Conservation (phyloP, 768 basidiomycete genomes). For the Boletus sp. region DNA sequence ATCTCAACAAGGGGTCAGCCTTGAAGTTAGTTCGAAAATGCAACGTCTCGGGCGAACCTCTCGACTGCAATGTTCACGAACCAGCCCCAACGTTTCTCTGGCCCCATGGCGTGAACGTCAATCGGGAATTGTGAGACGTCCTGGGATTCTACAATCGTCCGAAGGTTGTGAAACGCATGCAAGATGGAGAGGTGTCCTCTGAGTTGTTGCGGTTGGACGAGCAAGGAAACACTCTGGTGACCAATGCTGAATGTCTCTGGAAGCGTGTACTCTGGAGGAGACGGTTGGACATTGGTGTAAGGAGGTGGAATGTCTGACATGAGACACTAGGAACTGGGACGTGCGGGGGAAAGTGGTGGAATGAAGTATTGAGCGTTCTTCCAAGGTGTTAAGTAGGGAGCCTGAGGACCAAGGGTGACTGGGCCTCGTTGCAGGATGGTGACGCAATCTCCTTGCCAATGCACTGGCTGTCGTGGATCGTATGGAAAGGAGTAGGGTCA, state of each 20-base stretch:
- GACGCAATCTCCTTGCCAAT: too few relatives aligned
- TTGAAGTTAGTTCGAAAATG: background rate
- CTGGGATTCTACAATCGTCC: constrained; percentile 19
- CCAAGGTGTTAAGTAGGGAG: background rate
- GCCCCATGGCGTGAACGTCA: constrained; percentile 11
- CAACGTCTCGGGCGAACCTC: constrained; percentile 16
- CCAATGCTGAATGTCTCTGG: constrained; percentile 18
- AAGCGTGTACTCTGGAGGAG: constrained; percentile 11
- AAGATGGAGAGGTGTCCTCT: constrained; percentile 32
- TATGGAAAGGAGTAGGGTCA: too few relatives aligned
- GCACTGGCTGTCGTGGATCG: too few relatives aligned
- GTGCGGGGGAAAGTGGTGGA: background rate
- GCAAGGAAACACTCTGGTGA: background rate
- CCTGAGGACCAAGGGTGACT: too few relatives aligned
- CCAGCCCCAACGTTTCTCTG: constrained; percentile 37
- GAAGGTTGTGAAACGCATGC: constrained; percentile 27
- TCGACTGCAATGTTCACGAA: constrained; percentile 40
- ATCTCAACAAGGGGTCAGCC: constrained; percentile 19
- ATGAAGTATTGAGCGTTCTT: too few relatives aligned
- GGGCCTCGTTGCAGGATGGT: too few relatives aligned
- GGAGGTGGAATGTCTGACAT: constrained; percentile 2
- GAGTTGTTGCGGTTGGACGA: constrained; percentile 28
- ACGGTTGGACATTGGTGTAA: background rate
- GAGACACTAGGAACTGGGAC: too few relatives aligned
- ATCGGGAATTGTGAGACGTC: constrained; percentile 12